A percentile compares a stretch with the other conserved stretches of the same genome.
phyloP scores from a whole-genome alignment of 495 filamentous ascomycete genomes.

The Annulohypoxylon moriforme region DNA sequence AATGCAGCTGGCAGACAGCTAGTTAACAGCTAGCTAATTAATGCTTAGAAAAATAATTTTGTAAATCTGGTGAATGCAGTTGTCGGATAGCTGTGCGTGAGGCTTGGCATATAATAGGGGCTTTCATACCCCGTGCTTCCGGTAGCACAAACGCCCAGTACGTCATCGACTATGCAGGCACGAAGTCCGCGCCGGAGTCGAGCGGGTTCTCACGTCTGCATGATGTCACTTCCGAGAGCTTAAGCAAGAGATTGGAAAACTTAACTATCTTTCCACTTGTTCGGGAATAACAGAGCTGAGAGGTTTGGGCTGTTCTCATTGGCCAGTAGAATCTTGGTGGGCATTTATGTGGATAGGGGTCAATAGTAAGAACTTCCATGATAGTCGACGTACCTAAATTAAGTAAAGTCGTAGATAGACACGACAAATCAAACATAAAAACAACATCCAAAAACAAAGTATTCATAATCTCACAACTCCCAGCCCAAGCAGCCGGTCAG shows the following conservation, averaged over 20 bases:
- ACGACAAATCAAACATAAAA: not conserved
- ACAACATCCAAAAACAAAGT: not conserved
- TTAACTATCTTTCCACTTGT: not conserved
- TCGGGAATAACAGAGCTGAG: constrained; percentile 1
- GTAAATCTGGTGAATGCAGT: too few relatives aligned
- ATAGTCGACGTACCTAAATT: too few relatives aligned
- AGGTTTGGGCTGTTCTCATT: not conserved
- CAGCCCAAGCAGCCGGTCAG: not conserved
- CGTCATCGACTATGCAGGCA: constrained; percentile 22
- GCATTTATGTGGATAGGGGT: too few relatives aligned
- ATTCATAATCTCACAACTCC: not conserved
- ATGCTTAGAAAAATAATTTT: too few relatives aligned
- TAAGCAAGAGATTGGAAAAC: not conserved
- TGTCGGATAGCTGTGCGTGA: too few relatives aligned
- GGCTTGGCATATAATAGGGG: too few relatives aligned
- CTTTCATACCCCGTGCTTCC: too few relatives aligned
- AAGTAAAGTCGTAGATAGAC: too few relatives aligned
- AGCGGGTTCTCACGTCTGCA: not conserved
- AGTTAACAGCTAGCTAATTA: too few relatives aligned
- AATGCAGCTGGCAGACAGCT: too few relatives aligned
- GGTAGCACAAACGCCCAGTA: not conserved
- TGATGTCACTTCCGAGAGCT: constrained; percentile 10
- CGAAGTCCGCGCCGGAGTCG: not conserved
- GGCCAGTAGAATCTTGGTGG: not conserved
- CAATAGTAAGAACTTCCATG: too few relatives aligned